A percentile compares a stretch with the other conserved stretches of the same genome.
These are phyloP conservation scores for Geosmithia putterillii DNA, from an alignment of 2,329 filamentous ascomycete species.

Conservation along the genomic window DNA sequence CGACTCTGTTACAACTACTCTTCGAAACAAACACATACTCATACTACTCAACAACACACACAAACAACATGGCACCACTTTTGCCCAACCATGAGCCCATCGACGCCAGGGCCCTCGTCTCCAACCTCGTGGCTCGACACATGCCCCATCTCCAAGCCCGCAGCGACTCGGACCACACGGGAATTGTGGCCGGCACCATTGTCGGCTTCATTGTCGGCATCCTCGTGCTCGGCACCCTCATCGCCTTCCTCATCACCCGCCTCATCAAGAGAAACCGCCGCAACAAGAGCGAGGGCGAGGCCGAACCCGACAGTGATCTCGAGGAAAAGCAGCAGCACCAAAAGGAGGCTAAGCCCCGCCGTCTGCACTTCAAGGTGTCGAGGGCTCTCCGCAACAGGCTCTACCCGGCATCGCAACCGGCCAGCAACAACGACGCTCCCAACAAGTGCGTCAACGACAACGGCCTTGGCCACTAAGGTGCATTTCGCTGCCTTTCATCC, in stretches of 20 bases:
- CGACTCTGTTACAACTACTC: too few species aligned
- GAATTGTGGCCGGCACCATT: background rate
- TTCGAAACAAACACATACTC: background rate
- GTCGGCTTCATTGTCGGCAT: background rate
- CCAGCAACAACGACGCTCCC: too few species aligned
- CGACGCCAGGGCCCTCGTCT: background rate
- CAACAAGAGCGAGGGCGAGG: background rate
- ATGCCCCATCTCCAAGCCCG: background rate
- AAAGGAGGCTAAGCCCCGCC: too few species aligned
- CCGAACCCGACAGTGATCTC: background rate
- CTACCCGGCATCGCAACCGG: too few species aligned
- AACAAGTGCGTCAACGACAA: too few species aligned
- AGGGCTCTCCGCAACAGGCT: too few species aligned
- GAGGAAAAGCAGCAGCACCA: background rate
- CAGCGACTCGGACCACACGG: background rate
- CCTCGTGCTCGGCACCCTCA: background rate
- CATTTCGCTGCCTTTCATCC: too few species aligned
- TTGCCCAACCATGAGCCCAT: background rate
- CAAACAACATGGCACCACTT: background rate
- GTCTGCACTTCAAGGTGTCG: too few species aligned
- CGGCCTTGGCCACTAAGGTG: too few species aligned
- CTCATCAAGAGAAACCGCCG: background rate
- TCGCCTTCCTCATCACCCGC: background rate
- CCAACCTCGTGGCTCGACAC: background rate
- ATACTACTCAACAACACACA: too few species aligned